A percentile compares a stretch with the other conserved stretches of the same genome.
Evolutionary conservation across 2,329 filamentous ascomycete genomes (phyloP).

Genomic region (Pyricularia pennisetigena): DNA sequence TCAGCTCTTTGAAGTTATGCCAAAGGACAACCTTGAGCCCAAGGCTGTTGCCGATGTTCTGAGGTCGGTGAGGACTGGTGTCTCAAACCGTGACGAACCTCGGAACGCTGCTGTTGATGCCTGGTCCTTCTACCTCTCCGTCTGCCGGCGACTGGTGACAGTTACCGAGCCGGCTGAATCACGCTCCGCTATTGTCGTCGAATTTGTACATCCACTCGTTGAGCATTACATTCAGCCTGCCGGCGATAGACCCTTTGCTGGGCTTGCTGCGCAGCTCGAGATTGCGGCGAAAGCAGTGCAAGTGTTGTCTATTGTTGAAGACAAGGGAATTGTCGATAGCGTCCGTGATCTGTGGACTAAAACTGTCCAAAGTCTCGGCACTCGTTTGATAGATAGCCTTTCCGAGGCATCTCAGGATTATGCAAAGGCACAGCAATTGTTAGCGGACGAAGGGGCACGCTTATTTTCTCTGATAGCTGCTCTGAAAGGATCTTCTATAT

Average conservation of each 20-base stretch:
- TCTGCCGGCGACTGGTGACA: slow-evolving; percentile 42
- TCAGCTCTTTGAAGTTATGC: slow-evolving; percentile 51
- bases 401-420: slow-evolving; percentile 77
- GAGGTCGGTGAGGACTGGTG: slow-evolving; percentile 57
- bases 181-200: slow-evolving; percentile 30
- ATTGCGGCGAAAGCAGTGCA: slow-evolving; percentile 38
- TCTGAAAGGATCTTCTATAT: slow-evolving; percentile 15
- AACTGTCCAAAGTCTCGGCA: slow-evolving; percentile 51
- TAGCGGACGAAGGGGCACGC: slow-evolving; percentile 56
- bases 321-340: slow-evolving; percentile 31
- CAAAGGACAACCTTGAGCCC: slow-evolving; percentile 29
- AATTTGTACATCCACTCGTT: slow-evolving; percentile 40
- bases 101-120: slow-evolving; percentile 56
- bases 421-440: slow-evolving; percentile 57
- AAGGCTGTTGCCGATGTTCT: slow-evolving; percentile 53
- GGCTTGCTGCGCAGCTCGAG: slow-evolving; percentile 20
- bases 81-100: slow-evolving; percentile 66
- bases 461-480: slow-evolving; percentile 52
- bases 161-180: slow-evolving; percentile 35
- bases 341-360: slow-evolving; percentile 51
- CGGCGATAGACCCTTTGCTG: slow-evolving; percentile 27
- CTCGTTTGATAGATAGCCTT: slow-evolving; percentile 61
- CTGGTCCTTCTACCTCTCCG: slow-evolving; percentile 66
- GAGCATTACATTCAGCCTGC: slow-evolving; percentile 40
- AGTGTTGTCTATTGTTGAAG: slow-evolving; percentile 29